Percentiles rank a stretch among this genome's conserved stretches.
These are phyloP conservation scores for Teratosphaeria nubilosa DNA, from an alignment of 2,329 filamentous ascomycete species.

Conservation along the genomic window DNA sequence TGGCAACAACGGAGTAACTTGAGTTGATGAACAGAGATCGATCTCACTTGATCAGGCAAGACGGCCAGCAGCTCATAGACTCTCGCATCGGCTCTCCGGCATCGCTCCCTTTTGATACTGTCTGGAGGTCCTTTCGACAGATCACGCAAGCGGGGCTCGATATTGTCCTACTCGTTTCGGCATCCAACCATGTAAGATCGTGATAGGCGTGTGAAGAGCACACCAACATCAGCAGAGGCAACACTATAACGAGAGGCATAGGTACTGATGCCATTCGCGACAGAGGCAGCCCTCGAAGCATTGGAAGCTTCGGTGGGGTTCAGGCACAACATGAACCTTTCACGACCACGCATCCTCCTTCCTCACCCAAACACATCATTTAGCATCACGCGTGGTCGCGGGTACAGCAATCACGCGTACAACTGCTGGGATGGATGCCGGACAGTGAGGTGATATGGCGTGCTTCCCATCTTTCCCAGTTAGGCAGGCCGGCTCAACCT, in stretches of 20 bases:
- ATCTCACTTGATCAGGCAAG: neutral
- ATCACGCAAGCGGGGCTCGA: neutral
- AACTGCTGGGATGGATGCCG: neutral
- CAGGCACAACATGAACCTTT: neutral
- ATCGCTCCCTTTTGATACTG: neutral
- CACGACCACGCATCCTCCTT: neutral
- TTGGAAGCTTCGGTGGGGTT: too few relatives aligned
- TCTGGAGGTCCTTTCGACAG: neutral
- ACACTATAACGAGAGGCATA: too few relatives aligned
- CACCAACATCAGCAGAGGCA: neutral
- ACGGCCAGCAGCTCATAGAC: neutral
- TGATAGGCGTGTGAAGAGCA: neutral
- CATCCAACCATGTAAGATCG: neutral
- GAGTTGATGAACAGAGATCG: neutral
- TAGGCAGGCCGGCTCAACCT: neutral
- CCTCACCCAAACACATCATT: neutral
- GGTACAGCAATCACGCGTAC: neutral
- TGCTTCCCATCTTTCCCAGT: conserved; percentile 1
- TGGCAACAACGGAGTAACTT: neutral
- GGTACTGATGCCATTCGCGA: too few relatives aligned
- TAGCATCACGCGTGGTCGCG: neutral
- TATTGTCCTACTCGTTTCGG: neutral
- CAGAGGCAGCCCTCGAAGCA: neutral
- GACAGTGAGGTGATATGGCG: conserved; percentile 1
- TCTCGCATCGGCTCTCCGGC: neutral